Evolutionary conservation across 2,329 filamentous ascomycete genomes (phyloP).

Genomic region (Triangularia setosa): DNA sequence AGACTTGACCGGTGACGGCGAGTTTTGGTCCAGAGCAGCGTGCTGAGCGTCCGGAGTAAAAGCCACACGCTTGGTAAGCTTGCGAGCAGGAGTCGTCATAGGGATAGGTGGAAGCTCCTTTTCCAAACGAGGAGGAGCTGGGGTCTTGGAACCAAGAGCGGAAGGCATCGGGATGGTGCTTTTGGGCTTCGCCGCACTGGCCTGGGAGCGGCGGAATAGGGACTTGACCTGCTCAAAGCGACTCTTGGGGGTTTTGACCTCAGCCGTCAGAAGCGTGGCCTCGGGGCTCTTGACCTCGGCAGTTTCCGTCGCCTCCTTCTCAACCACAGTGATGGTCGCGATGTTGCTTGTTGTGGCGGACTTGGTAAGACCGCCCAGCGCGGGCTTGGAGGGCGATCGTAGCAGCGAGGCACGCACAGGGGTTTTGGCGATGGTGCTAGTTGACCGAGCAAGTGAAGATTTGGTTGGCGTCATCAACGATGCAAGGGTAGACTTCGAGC

Average conservation of each 20-base stretch:
- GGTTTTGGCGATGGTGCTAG: slow-evolving; percentile 52
- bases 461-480: slow-evolving; percentile 76
- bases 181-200: slow-evolving; percentile 37
- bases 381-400: slow-evolving; percentile 52
- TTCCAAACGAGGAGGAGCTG: slow-evolving; percentile 42
- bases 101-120: slow-evolving; percentile 51
- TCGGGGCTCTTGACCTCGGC: slow-evolving; percentile 30
- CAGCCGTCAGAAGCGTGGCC: slow-evolving; percentile 17
- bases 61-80: slow-evolving; percentile 67
- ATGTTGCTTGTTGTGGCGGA: slow-evolving; percentile 50
- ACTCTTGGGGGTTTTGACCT: slow-evolving; percentile 44
- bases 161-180: slow-evolving; percentile 47
- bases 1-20: slow-evolving; percentile 55
- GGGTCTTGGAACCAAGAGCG: slow-evolving; percentile 42
- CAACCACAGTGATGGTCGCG: slow-evolving; percentile 1
- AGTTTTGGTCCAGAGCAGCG: slow-evolving; percentile 41
- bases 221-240: slow-evolving; percentile 56
- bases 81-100: slow-evolving; percentile 64
- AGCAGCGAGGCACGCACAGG: slow-evolving; percentile 45
- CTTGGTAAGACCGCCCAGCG: slow-evolving; percentile 42
- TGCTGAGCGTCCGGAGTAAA: slow-evolving; percentile 70
- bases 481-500: slow-evolving; percentile 47
- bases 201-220: slow-evolving; percentile 46
- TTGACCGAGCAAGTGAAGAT: slow-evolving; percentile 61
- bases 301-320: not conserved